Conservation (phyloP, 78 protist species). For the Emiliania huxleyi region DNA sequence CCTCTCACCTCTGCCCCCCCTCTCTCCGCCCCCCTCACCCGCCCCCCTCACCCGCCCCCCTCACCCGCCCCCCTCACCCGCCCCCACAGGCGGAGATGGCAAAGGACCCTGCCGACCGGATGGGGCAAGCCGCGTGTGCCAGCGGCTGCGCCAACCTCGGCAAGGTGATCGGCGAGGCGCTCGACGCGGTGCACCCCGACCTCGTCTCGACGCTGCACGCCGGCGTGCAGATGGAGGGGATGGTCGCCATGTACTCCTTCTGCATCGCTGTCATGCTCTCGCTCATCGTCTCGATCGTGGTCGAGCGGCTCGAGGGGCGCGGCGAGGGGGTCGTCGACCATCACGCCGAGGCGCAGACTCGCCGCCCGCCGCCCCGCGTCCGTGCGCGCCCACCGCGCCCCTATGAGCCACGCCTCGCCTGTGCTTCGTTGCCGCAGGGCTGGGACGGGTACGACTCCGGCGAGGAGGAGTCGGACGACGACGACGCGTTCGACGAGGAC, state of each 20-base stretch:
- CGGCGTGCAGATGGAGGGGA: neutral
- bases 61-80: too few species aligned
- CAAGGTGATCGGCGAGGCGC: neutral
- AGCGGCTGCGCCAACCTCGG: neutral
- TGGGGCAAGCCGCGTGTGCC: too few species aligned
- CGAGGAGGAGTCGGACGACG: neutral
- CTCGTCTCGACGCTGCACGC: neutral
- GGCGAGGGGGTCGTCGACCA: too few species aligned
- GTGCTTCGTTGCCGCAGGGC: neutral
- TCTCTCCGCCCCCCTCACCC: too few species aligned
- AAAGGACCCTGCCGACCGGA: too few species aligned
- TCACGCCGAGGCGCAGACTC: too few species aligned
- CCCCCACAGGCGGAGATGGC: too few species aligned
- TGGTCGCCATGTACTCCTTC: neutral
- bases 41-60: too few species aligned
- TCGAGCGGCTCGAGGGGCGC: neutral
- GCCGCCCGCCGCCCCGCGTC: too few species aligned
- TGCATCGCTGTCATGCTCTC: constrained; percentile 3
- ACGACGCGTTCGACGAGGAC: neutral
- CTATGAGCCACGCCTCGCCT: neutral
- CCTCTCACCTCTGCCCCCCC: too few species aligned
- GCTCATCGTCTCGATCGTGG: neutral
- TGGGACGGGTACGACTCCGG: neutral
- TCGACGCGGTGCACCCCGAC: neutral
- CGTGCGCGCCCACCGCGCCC: neutral